Evolutionary conservation across 2,329 filamentous ascomycete genomes (phyloP).

Genomic region (Fusarium protoensiforme): DNA sequence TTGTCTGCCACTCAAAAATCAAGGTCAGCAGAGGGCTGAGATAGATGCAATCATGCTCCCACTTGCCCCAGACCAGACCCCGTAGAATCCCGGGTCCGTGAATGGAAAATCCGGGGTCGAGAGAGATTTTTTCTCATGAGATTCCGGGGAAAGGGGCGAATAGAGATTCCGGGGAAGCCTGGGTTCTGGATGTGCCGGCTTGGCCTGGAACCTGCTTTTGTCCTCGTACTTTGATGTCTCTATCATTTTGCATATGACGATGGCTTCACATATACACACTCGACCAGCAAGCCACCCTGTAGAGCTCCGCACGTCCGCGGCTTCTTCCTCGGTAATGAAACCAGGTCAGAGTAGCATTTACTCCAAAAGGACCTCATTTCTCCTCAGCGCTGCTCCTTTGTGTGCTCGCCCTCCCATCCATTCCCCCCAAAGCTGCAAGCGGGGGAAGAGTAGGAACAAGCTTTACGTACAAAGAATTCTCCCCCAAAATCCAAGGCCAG

Average conservation of each 20-base stretch:
- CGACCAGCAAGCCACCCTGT: neutral
- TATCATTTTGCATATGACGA: neutral
- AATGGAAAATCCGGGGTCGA: conserved; percentile 15
- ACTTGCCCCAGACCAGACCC: conserved; percentile 21
- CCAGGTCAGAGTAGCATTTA: conserved; percentile 8
- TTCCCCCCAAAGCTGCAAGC: conserved; percentile 9
- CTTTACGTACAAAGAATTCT: conserved; percentile 16
- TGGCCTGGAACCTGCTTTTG: neutral
- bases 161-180: conserved; percentile 37
- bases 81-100: conserved; percentile 26
- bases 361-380: conserved; percentile 24
- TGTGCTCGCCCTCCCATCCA: conserved; percentile 1
- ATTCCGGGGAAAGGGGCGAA: conserved; percentile 30
- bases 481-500: neutral
- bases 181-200: conserved; percentile 17
- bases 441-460: conserved; percentile 15
- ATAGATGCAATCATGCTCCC: conserved; percentile 23
- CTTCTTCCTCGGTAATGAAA: conserved; percentile 27
- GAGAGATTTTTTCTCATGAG: conserved; percentile 7
- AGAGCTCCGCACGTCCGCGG: conserved; percentile 31
- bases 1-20: neutral
- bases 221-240: neutral
- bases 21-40: neutral
- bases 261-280: conserved; percentile 9
- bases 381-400: neutral